Evolutionary conservation across 2,329 filamentous ascomycete genomes (phyloP).

Genomic region (Claviceps quebecensis): DNA sequence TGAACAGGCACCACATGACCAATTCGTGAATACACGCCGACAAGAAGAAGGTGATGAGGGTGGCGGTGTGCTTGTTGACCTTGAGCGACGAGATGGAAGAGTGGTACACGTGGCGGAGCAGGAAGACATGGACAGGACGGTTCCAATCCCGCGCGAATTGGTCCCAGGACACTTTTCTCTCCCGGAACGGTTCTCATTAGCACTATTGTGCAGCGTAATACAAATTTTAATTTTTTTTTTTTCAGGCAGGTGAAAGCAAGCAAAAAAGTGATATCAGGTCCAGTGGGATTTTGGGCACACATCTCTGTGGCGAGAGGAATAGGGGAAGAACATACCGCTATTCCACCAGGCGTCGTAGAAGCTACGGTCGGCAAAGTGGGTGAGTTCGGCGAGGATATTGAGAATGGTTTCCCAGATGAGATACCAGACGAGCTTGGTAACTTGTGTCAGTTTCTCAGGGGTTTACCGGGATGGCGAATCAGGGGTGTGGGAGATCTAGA

Average conservation of each 20-base stretch:
- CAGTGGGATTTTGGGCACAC: not conserved
- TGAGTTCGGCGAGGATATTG: constrained; percentile 65
- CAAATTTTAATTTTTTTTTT: too few relatives aligned
- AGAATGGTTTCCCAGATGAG: constrained; percentile 67
- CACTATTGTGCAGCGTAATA: too few relatives aligned
- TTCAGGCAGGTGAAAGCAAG: too few relatives aligned
- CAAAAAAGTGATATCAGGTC: too few relatives aligned
- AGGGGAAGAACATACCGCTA: constrained; percentile 23
- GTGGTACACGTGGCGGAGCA: constrained; percentile 68
- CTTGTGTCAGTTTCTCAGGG: not conserved
- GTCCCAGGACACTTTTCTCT: constrained; percentile 44
- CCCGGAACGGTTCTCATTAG: not conserved
- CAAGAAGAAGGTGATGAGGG: constrained; percentile 61
- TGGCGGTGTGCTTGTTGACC: constrained; percentile 55
- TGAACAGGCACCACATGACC: constrained; percentile 70
- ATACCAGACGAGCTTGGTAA: constrained; percentile 49
- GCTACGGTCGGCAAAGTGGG: constrained; percentile 60
- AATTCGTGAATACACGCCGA: constrained; percentile 60
- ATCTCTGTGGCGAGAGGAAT: not conserved
- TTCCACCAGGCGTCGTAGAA: constrained; percentile 59
- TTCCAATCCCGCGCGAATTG: constrained; percentile 76
- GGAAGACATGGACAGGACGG: constrained; percentile 59
- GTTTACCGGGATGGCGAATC: too few relatives aligned
- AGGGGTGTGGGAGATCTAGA: too few relatives aligned
- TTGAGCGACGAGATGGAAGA: constrained; percentile 60